Base-by-base conservation (phyloP, 306 rosid species). In the Prinsepia uniflora region DNA sequence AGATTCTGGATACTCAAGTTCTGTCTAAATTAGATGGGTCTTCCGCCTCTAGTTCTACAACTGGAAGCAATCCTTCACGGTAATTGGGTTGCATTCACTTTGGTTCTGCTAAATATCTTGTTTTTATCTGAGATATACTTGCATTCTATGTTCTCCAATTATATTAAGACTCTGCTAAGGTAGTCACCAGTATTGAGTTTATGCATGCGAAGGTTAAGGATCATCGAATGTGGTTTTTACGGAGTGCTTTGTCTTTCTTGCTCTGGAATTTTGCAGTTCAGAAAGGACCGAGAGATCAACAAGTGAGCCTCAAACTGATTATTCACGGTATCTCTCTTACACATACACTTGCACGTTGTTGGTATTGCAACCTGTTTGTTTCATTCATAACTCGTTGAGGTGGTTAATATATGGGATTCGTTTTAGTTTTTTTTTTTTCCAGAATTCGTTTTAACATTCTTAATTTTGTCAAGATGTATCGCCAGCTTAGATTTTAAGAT, bases 11-110 rank as follows among this genome's bases (percentile, higher is more conserved):
- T 40, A 17, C 47, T 18, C 74, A 72, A 60, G 78, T 91, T 58
- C 62, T 94, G 79, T 87, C 91, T 66, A 87, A 83, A 62, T 68
- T 89, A 36, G 83, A 78, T 40, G 90, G 75, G 63, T 76, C 88
- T 67, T 66, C 91, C n/a, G 72, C 72, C 17, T 62, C 92, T 10
- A 49, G 63, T 67, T 79, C 90, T 62, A 79, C 90, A 8, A 84
- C 90, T 62, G 77, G 88, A 10, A 82, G 72, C 72, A 80, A 81
- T 40, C 70, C 64, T 45, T 12, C 22, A 54, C 83, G 97, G 96
- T 93, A 79, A 66, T 20, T 22, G 22, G 9, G 76, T 41, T 6
- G 12, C 22, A 5, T n/a, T 4, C 22, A 9, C 24, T n/a, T 2
- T 6, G 10, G 71, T 48, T 67, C 19, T 66, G 70, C 44, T 50